Base-by-base conservation (phyloP, 2,329 filamentous ascomycete genomes). In the Aspergillus sp. region DNA sequence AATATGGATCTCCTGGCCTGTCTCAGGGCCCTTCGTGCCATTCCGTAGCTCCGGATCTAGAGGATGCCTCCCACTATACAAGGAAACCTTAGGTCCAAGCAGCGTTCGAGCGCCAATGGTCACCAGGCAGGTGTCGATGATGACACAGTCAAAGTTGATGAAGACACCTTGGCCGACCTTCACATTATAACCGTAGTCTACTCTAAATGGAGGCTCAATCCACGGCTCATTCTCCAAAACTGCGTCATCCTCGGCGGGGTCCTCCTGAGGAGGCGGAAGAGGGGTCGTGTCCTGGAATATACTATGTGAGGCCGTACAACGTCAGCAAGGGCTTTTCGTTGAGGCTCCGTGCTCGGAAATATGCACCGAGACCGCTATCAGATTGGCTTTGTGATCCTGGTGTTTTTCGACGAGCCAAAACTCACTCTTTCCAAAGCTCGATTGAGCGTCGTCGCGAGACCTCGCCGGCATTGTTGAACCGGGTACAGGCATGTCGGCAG, bases 101-200 rank as follows among this genome's bases (percentile, higher is more conserved):
- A 97, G 79, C 1, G 91, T 94, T 57, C 92, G 87, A 4, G 88
- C 85, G 0, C 93, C 93, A 53, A 97, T 87, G 1, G 83, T 87
- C 59, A 96, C 90, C 30, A 82, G 77, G 73, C 88, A 91, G 1
- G 90, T 93, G 73, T 96, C 93, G 31, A 96, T 80, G 72, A 92
- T 90, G 6, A 87, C 88, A 68, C 86, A 89, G 76, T 92, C 89
- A 73, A 84, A 88, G 77, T 90, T 96, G 74, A 96, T 83, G 70
- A 88, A 95, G 15, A 91, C 90, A 58, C 87, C 87, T 49, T 85
- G 79, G 19, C 91, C 92, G 7, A 93, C 74, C 60, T 83, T 85
- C 50, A 94, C 80, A 64, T 95, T 93, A 69, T 83, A 88, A 3
- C 92, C 92, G 69, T 95, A 94, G 76, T 96, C 92, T 63, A 90